These are phyloP conservation scores for Tillandsia fasciculata DNA, from an alignment of 176 grass and related monocot species.

Conservation along the genomic window DNA sequence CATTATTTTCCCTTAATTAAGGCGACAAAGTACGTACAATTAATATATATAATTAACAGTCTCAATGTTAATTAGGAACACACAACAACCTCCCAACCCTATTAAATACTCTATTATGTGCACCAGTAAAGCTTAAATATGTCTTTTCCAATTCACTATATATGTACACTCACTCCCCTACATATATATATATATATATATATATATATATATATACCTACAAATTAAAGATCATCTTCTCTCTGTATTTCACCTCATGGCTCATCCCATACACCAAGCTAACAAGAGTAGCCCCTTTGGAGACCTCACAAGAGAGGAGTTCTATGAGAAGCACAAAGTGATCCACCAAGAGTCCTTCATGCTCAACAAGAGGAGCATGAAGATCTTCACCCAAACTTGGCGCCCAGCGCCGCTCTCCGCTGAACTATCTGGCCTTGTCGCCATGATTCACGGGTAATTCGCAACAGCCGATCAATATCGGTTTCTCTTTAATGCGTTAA, in stretches of 20 bases:
- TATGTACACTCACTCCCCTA: neutral
- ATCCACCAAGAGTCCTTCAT: conserved; percentile 24
- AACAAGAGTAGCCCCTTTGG: conserved; percentile 32
- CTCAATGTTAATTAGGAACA: neutral
- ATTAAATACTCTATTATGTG: neutral
- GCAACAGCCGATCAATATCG: too few species aligned
- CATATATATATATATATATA: neutral
- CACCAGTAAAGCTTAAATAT: neutral
- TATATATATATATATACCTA: neutral
- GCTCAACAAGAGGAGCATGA: conserved; percentile 8
- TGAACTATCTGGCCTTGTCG: conserved; percentile 13
- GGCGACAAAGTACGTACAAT: too few species aligned
- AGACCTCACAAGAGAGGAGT: conserved; percentile 26
- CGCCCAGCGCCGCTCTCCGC: neutral
- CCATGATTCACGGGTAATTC: conserved; percentile 30
- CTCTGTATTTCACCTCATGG: neutral
- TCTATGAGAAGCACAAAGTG: conserved; percentile 28
- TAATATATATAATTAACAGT: too few species aligned
- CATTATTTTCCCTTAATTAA: too few species aligned
- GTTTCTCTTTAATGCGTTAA: too few species aligned
- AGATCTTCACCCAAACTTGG: conserved; percentile 37
- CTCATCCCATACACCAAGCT: conserved; percentile 33
- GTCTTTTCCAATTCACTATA: neutral
- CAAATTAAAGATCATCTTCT: neutral
- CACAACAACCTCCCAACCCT: neutral